phyloP scores from a whole-genome alignment of 2,329 filamentous ascomycete genomes.

The Pseudocercospora musae region DNA sequence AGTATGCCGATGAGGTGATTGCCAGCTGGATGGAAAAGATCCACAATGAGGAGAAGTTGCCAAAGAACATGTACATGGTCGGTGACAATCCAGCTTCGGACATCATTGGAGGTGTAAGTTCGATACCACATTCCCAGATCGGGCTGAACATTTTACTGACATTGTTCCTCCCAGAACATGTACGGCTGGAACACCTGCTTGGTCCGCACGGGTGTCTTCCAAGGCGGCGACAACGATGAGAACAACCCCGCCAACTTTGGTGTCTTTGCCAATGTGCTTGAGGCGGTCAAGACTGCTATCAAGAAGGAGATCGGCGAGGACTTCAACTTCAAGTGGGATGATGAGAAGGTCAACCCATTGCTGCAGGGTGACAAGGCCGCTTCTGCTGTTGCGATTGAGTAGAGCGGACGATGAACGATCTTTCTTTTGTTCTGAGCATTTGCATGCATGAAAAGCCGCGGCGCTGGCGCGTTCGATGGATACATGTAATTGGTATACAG shows the following conservation, averaged over 20 bases:
- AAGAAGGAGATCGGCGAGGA: constrained; percentile 69
- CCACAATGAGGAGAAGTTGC: constrained; percentile 67
- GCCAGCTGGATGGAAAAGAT: constrained; percentile 72
- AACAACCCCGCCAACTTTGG: constrained; percentile 75
- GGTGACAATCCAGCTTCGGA: constrained; percentile 72
- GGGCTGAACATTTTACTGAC: neutral
- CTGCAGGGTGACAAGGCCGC: constrained; percentile 32
- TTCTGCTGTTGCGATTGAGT: constrained; percentile 28
- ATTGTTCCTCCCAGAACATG: constrained; percentile 53
- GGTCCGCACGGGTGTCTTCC: constrained; percentile 74
- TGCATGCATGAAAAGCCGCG: neutral
- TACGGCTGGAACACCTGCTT: constrained; percentile 80
- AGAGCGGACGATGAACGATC: constrained; percentile 1
- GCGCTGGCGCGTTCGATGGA: too few relatives aligned
- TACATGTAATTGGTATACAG: neutral
- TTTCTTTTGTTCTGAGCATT: neutral
- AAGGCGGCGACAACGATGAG: constrained; percentile 71
- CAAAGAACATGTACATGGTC: constrained; percentile 71
- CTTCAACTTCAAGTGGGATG: constrained; percentile 67
- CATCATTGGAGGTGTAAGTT: constrained; percentile 60
- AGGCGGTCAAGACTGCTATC: constrained; percentile 66
- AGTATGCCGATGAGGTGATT: constrained; percentile 72
- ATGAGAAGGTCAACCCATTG: constrained; percentile 68
- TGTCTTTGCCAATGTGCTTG: constrained; percentile 69
- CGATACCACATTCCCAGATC: neutral